A percentile compares a stretch with the other conserved stretches of the same genome.
These are phyloP conservation scores for Exserohilum turcica DNA, from an alignment of 2,329 filamentous ascomycete species.

Conservation along the genomic window DNA sequence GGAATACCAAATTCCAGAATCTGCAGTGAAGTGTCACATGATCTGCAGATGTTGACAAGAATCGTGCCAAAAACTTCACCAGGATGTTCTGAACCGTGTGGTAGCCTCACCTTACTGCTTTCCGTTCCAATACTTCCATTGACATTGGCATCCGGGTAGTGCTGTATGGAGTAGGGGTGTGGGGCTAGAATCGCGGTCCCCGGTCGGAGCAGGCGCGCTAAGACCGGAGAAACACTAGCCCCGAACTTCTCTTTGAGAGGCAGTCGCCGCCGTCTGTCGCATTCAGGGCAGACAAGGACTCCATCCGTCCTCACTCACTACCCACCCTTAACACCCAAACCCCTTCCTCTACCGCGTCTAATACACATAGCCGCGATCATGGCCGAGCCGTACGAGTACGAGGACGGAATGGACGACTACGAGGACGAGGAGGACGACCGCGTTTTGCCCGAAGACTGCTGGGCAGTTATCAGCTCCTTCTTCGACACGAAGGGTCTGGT, in stretches of 20 bases:
- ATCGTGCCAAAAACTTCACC: too few species aligned
- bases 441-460: slow-evolving; percentile 95
- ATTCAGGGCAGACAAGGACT: slow-evolving; percentile 25
- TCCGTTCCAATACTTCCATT: too few species aligned
- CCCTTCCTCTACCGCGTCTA: slow-evolving; percentile 2
- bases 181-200: neutral
- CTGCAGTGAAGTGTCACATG: too few species aligned
- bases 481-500: slow-evolving; percentile 96
- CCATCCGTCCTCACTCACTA: slow-evolving; percentile 19
- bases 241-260: slow-evolving; percentile 27
- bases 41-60: too few species aligned
- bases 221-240: slow-evolving; percentile 3
- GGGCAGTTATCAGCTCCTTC: slow-evolving; percentile 96
- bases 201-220: slow-evolving; percentile 1
- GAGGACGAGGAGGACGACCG: slow-evolving; percentile 61
- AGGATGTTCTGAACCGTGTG: too few species aligned
- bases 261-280: slow-evolving; percentile 30
- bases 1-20: too few species aligned
- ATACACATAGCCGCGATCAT: slow-evolving; percentile 45
- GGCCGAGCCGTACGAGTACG: slow-evolving; percentile 59
- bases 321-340: neutral
- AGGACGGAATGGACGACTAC: slow-evolving; percentile 69
- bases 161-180: neutral
- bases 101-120: too few species aligned
- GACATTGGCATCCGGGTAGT: too few species aligned